Base-by-base conservation (phyloP, 2,329 filamentous ascomycete species). In the Fusarium robinianum region DNA sequence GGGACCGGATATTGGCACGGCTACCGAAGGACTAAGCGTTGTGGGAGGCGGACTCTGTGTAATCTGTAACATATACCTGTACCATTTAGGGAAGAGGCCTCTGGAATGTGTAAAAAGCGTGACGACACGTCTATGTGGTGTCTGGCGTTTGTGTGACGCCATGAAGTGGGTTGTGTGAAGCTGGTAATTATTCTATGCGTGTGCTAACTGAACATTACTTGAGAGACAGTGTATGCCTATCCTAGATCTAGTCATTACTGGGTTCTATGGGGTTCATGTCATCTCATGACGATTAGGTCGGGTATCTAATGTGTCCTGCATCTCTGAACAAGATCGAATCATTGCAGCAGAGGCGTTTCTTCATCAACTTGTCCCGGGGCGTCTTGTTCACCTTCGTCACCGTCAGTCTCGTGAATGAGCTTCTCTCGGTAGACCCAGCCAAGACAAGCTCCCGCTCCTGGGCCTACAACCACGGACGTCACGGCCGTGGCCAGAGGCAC, bases 1-100 rank as follows among this genome's bases (percentile, higher is more conserved):
- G 83, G 63, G 87, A 96, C 58, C 83, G 84, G 68, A 85, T 96
- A 67, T 69, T 96, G 61, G 49, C 63, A 17, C 61, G 61, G 38
- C 41, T 69, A 45, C 45, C 53, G 11, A 55, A 59, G 36, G 49
- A 50, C 12, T 56, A 40, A 48, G 40, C 17, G 36, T 36, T 21
- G 36, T 43, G 32, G 36, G 31, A 43, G 46, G 26, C 26, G 16
- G 42, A 40, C 34, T n/a, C n/a, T n/a, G n/a, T n/a, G n/a, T 57
- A 61, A 61, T 61, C 56, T 61, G 58, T 61, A 61, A 51, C 58
- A 61, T 61, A 57, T 55, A 60, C 49, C 38, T 62, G 58, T 61
- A 61, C 43, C 44, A 61, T 58, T 60, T 60, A 57, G 42, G 46
- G 47, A 59, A 49, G 42, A 58, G 55, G 54, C 40, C 50, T 55